Evolutionary conservation across 1,284 basidiomycete genomes (phyloP).

Genomic region (Stygiomarasmius scandens): DNA sequence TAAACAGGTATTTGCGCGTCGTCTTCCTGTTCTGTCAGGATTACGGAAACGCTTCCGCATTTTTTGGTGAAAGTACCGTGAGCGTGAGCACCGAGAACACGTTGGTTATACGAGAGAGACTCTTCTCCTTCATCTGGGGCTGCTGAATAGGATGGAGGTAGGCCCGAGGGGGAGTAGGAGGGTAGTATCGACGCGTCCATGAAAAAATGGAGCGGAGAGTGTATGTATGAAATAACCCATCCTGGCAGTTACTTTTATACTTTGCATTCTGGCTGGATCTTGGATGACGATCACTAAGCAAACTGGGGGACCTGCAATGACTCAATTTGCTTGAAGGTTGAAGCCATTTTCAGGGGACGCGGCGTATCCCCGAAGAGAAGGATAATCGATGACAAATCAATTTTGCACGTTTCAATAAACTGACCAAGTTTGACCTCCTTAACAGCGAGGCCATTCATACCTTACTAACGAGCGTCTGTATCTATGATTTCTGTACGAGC

Average conservation of each 20-base stretch:
- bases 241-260: background rate
- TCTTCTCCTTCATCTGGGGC: slow-evolving; percentile 4
- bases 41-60: slow-evolving; percentile 7
- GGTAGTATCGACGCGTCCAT: slow-evolving; percentile 6
- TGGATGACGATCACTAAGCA: no score
- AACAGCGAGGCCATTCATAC: no score
- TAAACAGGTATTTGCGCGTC: slow-evolving; percentile 8
- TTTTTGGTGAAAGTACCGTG: slow-evolving; percentile 5
- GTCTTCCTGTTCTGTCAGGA: slow-evolving; percentile 7
- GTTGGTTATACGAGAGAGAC: slow-evolving; percentile 1
- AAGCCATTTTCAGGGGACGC: background rate
- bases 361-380: background rate
- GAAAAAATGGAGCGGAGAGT: no score
- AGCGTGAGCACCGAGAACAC: slow-evolving; percentile 1
- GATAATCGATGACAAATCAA: no score
- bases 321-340: background rate
- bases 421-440: no score
- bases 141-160: slow-evolving; percentile 9
- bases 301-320: background rate
- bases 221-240: no score
- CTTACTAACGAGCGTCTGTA: no score
- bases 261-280: background rate
- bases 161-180: background rate
- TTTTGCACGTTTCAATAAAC: no score
- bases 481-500: no score